phyloP scores from a whole-genome alignment of 225 moss, liverwort and hornwort genomes.

The Polytrichum formosum region DNA sequence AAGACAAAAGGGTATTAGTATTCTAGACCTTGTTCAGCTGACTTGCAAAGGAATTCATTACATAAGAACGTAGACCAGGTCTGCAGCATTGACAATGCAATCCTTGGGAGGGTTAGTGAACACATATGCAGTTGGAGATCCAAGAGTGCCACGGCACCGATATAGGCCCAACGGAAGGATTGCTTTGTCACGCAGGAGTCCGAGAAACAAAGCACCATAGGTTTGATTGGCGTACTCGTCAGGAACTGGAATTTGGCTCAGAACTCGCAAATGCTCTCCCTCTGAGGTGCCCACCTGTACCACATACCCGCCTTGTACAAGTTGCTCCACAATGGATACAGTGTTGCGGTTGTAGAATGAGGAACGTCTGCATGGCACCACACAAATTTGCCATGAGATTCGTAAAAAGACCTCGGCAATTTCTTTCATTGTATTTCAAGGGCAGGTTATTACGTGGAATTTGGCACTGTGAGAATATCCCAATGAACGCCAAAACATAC shows the following conservation, averaged over 20 bases:
- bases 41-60: slow-evolving; percentile 6
- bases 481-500: too few species aligned
- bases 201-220: slow-evolving; percentile 55
- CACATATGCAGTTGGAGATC: slow-evolving; percentile 76
- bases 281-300: slow-evolving; percentile 21
- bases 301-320: slow-evolving; percentile 59
- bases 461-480: too few species aligned
- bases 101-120: slow-evolving; percentile 70
- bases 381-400: too few species aligned
- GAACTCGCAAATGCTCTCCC: slow-evolving; percentile 33
- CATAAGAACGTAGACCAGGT: slow-evolving; percentile 57
- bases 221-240: slow-evolving; percentile 41
- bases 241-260: slow-evolving; percentile 58
- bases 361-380: slow-evolving; percentile 48
- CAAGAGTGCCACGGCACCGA: slow-evolving; percentile 54
- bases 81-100: slow-evolving; percentile 48
- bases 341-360: slow-evolving; percentile 87
- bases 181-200: slow-evolving; percentile 56
- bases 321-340: slow-evolving; percentile 64
- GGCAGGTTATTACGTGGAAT: too few species aligned
- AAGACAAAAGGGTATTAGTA: too few species aligned
- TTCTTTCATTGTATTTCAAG: too few species aligned
- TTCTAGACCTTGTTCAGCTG: too few species aligned
- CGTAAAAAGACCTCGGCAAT: too few species aligned
- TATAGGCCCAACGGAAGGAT: slow-evolving; percentile 71